phyloP scores from a whole-genome alignment of 129 eudicot genomes.

The Daucus carota region DNA sequence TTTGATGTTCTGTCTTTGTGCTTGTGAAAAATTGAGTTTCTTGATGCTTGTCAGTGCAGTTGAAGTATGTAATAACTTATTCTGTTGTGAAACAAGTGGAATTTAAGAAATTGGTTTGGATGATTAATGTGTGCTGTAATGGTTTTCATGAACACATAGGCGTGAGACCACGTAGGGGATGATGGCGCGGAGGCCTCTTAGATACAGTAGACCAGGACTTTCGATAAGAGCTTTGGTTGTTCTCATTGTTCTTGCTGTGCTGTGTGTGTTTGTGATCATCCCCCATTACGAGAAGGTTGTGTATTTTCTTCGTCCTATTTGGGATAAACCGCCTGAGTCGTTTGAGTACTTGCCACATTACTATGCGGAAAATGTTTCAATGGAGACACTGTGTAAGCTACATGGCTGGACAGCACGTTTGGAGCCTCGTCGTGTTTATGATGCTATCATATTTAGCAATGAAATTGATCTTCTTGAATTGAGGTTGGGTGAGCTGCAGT shows the following conservation, averaged over 20 bases:
- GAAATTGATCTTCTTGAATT: slow-evolving; percentile 79
- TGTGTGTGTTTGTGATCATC: slow-evolving; percentile 25
- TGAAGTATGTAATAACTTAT: too few species aligned
- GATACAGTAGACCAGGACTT: slow-evolving; percentile 25
- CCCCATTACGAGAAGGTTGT: slow-evolving; percentile 51
- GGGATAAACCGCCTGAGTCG: slow-evolving; percentile 83
- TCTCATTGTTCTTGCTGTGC: slow-evolving; percentile 32
- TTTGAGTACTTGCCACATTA: slow-evolving; percentile 66
- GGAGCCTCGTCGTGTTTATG: slow-evolving; percentile 68
- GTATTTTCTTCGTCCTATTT: slow-evolving; percentile 82
- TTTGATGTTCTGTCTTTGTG: too few species aligned
- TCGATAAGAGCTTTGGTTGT: slow-evolving; percentile 26
- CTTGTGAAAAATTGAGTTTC: too few species aligned
- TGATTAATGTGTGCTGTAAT: too few species aligned
- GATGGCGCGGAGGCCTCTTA: slow-evolving; percentile 42
- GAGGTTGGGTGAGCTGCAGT: slow-evolving; percentile 69
- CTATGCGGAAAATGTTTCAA: slow-evolving; percentile 74
- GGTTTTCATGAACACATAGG: neutral
- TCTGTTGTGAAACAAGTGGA: too few species aligned
- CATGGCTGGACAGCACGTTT: slow-evolving; percentile 79
- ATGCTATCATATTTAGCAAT: slow-evolving; percentile 74
- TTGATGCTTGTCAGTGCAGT: too few species aligned
- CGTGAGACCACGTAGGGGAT: neutral
- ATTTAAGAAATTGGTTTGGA: neutral
- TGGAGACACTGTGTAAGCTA: slow-evolving; percentile 53